phyloP scores from a whole-genome alignment of 176 grass and related monocot genomes.

The Metroxylon sagu region DNA sequence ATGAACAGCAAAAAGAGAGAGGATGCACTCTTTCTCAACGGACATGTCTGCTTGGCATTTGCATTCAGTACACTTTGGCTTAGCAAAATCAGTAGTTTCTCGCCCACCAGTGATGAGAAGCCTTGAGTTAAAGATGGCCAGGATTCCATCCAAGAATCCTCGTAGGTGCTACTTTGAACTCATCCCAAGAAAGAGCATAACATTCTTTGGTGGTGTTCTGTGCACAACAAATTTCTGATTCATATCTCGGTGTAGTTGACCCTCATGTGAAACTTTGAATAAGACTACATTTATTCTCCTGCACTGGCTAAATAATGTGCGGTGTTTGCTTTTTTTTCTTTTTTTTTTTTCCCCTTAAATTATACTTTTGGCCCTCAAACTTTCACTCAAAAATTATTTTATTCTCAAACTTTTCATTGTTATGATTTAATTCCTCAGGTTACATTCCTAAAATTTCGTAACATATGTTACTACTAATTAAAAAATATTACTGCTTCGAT shows the following conservation, averaged over 20 bases:
- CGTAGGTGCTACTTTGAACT: constrained; percentile 46
- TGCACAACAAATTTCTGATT: constrained; percentile 16
- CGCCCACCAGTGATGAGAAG: constrained; percentile 31
- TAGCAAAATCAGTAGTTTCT: constrained; percentile 1
- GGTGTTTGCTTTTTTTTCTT: constrained; percentile 21
- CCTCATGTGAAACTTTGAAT: constrained; percentile 24
- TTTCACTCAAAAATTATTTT: too few relatives aligned
- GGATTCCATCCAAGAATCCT: constrained; percentile 35
- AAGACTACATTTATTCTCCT: constrained; percentile 50
- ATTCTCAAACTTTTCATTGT: too few relatives aligned
- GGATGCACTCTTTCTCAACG: constrained; percentile 15
- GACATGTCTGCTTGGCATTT: constrained; percentile 8
- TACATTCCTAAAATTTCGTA: too few relatives aligned
- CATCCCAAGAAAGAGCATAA: constrained; percentile 16
- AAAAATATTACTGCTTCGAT: too few relatives aligned
- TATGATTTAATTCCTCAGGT: too few relatives aligned
- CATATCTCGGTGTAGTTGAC: constrained; percentile 3
- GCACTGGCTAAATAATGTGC: constrained; percentile 51
- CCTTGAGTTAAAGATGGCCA: constrained; percentile 58
- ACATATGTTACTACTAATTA: too few relatives aligned
- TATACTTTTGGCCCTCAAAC: too few relatives aligned
- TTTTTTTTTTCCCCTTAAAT: background rate
- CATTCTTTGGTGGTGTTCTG: constrained; percentile 12
- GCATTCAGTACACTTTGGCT: constrained; percentile 14
- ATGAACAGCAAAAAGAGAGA: constrained; percentile 57